These are phyloP conservation scores for Chlorella sp. DNA, from an alignment of 139 green algal species.

Conservation along the genomic window DNA sequence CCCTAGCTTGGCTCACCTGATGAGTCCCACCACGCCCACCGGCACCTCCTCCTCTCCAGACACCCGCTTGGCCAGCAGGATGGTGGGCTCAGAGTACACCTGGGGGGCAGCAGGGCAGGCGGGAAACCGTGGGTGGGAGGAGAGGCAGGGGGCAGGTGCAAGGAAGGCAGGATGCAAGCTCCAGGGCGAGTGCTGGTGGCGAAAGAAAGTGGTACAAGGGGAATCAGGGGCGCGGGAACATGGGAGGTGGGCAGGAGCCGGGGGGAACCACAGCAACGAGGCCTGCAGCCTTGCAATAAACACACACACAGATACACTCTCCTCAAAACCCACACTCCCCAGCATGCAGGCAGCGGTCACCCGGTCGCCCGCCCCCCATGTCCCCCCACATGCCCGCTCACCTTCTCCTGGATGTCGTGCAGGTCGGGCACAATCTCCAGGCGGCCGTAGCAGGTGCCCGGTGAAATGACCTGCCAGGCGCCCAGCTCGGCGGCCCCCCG, in stretches of 20 bases:
- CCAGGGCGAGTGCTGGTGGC: background rate
- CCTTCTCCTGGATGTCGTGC: constrained; percentile 88
- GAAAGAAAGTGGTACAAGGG: background rate
- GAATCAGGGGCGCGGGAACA: too few relatives aligned
- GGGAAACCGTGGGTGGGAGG: background rate
- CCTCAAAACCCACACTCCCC: background rate
- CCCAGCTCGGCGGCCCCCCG: constrained; percentile 85
- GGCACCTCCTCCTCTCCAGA: constrained; percentile 96
- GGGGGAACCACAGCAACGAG: background rate
- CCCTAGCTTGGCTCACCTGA: too few relatives aligned
- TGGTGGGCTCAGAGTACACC: constrained; percentile 81
- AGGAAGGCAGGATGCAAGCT: background rate
- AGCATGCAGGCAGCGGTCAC: background rate
- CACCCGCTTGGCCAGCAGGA: constrained; percentile 86
- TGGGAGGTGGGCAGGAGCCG: too few relatives aligned
- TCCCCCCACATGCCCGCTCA: constrained; percentile 29
- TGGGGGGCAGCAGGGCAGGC: background rate
- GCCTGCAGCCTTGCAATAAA: background rate
- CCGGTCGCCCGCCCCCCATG: too few relatives aligned
- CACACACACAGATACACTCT: background rate
- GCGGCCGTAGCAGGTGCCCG: constrained; percentile 65
- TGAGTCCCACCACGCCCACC: constrained; percentile 85
- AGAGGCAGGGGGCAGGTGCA: background rate
- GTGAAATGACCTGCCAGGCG: constrained; percentile 93
- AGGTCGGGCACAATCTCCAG: constrained; percentile 81